A percentile compares a stretch with the other conserved stretches of the same genome.
phyloP scores from a whole-genome alignment of 176 grass and related monocot species.

The Saccharum officinarum region DNA sequence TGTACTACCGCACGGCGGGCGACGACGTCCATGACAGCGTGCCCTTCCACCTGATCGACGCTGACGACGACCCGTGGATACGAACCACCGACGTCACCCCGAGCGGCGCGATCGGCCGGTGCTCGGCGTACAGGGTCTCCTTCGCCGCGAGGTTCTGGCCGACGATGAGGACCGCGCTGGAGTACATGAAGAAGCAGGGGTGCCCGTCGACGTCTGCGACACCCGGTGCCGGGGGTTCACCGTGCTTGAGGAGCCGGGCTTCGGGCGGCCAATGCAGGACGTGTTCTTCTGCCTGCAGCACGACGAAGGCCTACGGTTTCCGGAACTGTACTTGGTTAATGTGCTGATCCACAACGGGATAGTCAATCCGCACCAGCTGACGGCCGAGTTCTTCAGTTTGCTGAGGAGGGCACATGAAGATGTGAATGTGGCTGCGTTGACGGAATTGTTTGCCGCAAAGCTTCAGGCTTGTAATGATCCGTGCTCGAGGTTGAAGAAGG shows the following conservation, averaged over 20 bases:
- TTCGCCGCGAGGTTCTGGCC: slow-evolving; percentile 46
- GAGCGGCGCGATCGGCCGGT: slow-evolving; percentile 57
- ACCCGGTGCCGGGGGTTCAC: background rate
- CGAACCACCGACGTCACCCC: slow-evolving; percentile 68
- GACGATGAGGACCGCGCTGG: slow-evolving; percentile 48
- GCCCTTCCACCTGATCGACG: slow-evolving; percentile 59
- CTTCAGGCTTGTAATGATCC: slow-evolving; percentile 29
- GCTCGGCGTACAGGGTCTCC: slow-evolving; percentile 53
- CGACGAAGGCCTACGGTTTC: slow-evolving; percentile 47
- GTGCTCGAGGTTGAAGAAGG: slow-evolving; percentile 27
- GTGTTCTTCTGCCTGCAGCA: slow-evolving; percentile 60
- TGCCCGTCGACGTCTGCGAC: background rate
- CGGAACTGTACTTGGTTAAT: slow-evolving; percentile 70
- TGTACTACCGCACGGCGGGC: slow-evolving; percentile 67
- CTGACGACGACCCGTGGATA: slow-evolving; percentile 76
- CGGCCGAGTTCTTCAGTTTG: slow-evolving; percentile 54
- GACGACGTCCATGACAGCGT: slow-evolving; percentile 61
- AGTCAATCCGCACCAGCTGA: slow-evolving; percentile 65
- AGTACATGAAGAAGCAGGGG: slow-evolving; percentile 47
- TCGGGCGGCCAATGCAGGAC: slow-evolving; percentile 39
- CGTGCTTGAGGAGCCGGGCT: slow-evolving; percentile 49
- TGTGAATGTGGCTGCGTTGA: slow-evolving; percentile 44
- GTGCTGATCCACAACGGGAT: slow-evolving; percentile 71
- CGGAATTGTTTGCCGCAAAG: slow-evolving; percentile 43
- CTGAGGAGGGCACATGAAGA: slow-evolving; percentile 29